Evolutionary conservation across 83 land plant species (phyloP), one percentile per base, ranked within the genome.

Genomic region (Picea abies): DNA sequence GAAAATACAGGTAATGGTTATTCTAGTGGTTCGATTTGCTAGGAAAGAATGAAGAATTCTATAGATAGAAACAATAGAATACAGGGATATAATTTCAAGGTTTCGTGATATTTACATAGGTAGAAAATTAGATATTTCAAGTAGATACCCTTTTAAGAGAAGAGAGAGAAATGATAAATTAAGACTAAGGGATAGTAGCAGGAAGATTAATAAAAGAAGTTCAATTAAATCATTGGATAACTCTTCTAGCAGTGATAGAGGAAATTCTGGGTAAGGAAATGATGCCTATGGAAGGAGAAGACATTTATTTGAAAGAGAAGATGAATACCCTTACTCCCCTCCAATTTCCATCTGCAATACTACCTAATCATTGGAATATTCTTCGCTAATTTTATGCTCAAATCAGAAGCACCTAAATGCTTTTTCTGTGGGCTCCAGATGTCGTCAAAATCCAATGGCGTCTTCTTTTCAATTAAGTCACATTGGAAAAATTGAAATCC

Each of bases 71-170:
- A 37, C 15, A 9, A 49, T 12, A 32, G 22, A 69, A 49, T 26
- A 71, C 17, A 56, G 39, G 56, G 0, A 56, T 19, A 25, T 8
- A 8, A 41, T 49, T 49, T 7, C 65, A 63, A 63, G 23, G 22
- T 63, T 63, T 63, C 65, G 0, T 17, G 65, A 63, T n/a, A 63
- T 19, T 63, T 63, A 63, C 60, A 60, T 20, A 68, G 72, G 77
- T 58, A 65, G 52, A 32, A 82, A 71, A 56, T 3, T 49, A 58
- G 81, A 63, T 6, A 60, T 83, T 20, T 39, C 77, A 65, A 66
- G 65, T 15, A 82, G 64, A 23, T 58, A 82, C 29, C 79, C 84
- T 77, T 86, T 86, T 4, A 86, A 82, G 63, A 67, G 82, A 70
- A 25, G 52, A 0, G 41, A 67, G 37, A 68, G 52, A 68, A 35